Percentiles rank a stretch among this genome's conserved stretches.
Conservation (phyloP, 768 basidiomycete species). For the Agrocybe pediades region DNA sequence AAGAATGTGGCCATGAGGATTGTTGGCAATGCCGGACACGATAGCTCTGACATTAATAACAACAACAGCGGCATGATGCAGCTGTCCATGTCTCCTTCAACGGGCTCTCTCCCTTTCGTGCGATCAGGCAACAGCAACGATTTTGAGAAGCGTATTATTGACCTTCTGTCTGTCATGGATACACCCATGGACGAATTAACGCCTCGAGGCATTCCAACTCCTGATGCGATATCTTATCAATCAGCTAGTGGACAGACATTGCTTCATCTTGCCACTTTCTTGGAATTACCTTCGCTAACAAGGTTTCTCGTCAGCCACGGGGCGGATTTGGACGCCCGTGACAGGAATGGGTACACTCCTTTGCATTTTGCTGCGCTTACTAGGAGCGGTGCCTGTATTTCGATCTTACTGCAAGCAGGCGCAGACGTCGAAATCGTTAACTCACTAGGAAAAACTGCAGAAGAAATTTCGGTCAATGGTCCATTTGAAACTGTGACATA, state of each 20-base stretch:
- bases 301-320: slow-evolving; percentile 70
- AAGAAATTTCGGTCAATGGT: slow-evolving; percentile 53
- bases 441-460: slow-evolving; percentile 66
- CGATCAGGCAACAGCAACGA: slow-evolving; percentile 56
- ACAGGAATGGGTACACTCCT: slow-evolving; percentile 89
- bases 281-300: slow-evolving; percentile 73
- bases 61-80: slow-evolving; percentile 54
- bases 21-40: slow-evolving; percentile 70
- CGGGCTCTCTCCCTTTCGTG: slow-evolving; percentile 55
- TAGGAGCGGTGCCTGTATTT: slow-evolving; percentile 62
- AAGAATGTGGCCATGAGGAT: slow-evolving; percentile 93
- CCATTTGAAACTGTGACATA: slow-evolving; percentile 43
- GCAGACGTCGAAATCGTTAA: slow-evolving; percentile 81
- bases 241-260: slow-evolving; percentile 82
- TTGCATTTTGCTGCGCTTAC: slow-evolving; percentile 82
- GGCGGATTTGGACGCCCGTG: slow-evolving; percentile 81
- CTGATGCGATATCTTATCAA: slow-evolving; percentile 66
- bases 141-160: slow-evolving; percentile 77
- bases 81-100: slow-evolving; percentile 43
- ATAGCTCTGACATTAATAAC: slow-evolving; percentile 42
- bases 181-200: slow-evolving; percentile 50
- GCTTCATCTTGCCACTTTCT: slow-evolving; percentile 83
- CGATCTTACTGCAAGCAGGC: slow-evolving; percentile 72
- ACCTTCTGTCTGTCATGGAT: slow-evolving; percentile 81
- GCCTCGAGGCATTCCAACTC: slow-evolving; percentile 42